Conservation (phyloP, 345 rosid genomes). For the Hevea brasiliensis region DNA sequence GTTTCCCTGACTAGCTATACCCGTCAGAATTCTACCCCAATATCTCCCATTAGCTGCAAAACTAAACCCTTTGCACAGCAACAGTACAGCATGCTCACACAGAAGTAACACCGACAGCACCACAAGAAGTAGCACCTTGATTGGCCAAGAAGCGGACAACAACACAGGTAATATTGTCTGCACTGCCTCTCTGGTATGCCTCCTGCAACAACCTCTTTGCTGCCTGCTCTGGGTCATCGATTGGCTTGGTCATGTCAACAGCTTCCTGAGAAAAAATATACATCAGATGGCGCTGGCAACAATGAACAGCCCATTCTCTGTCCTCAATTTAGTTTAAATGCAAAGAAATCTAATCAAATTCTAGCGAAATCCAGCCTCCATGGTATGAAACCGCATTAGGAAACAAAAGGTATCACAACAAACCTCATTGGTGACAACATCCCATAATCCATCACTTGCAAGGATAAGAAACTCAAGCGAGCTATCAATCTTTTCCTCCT, state of each 20-base stretch:
- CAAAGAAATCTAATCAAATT: neutral
- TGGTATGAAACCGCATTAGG: neutral
- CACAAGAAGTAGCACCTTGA: constrained; percentile 43
- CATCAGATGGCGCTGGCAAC: constrained; percentile 12
- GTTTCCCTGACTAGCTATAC: constrained; percentile 24
- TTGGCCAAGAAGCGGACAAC: constrained; percentile 80
- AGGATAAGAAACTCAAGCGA: constrained; percentile 97
- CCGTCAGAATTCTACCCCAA: constrained; percentile 10
- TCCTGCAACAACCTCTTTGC: constrained; percentile 85
- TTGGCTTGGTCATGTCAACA: constrained; percentile 69
- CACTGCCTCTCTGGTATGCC: constrained; percentile 95
- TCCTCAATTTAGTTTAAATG: neutral
- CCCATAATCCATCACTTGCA: constrained; percentile 99
- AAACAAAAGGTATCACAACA: neutral
- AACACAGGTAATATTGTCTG: constrained; percentile 94
- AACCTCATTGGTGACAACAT: constrained; percentile 97
- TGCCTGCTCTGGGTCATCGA: constrained; percentile 85
- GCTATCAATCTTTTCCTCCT: constrained; percentile 93
- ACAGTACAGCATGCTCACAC: constrained; percentile 17
- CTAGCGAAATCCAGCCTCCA: neutral
- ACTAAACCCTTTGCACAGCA: neutral
- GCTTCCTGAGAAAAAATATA: constrained; percentile 61
- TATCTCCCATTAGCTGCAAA: constrained; percentile 6
- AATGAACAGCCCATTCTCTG: neutral
- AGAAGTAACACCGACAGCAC: constrained; percentile 12